Percentiles rank a stretch among this genome's conserved stretches.
These are phyloP conservation scores for Pancytospora philotis DNA, from an alignment of 371 early-diverging fungal genomes.

Conservation along the genomic window DNA sequence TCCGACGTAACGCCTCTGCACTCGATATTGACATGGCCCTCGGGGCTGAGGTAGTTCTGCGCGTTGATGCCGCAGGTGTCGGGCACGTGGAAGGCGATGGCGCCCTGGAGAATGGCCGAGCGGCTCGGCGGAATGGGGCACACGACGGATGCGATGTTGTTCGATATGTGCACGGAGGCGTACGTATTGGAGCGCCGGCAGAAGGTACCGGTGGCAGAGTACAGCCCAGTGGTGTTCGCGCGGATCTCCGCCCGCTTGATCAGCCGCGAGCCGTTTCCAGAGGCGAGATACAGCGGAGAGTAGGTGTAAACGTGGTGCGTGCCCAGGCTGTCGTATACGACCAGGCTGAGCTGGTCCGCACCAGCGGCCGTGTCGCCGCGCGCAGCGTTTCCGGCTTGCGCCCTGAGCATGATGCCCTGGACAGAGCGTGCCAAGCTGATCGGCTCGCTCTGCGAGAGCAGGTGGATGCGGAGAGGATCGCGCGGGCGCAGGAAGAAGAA, in stretches of 20 bases:
- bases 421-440: conserved; percentile 17
- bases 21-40: conserved; percentile 7
- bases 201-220: neutral
- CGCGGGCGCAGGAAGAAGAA: conserved; percentile 57
- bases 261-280: conserved; percentile 46
- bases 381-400: conserved; percentile 15
- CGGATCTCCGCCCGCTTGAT: conserved; percentile 46
- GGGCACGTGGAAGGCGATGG: neutral
- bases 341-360: conserved; percentile 16
- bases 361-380: neutral
- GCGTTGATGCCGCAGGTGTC: neutral
- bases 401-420: conserved; percentile 16
- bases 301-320: conserved; percentile 48
- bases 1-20: conserved; percentile 21
- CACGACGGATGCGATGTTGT: conserved; percentile 1
- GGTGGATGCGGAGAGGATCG: conserved; percentile 52
- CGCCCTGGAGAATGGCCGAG: neutral
- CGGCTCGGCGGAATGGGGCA: neutral
- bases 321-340: conserved; percentile 17
- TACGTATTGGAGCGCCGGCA: neutral
- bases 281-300: conserved; percentile 49
- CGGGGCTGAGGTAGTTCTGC: conserved; percentile 4
- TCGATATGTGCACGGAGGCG: neutral
- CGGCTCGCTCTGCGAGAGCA: conserved; percentile 42
- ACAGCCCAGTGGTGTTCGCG: conserved; percentile 6